These are phyloP conservation scores for Capniomyces stellatus DNA, from an alignment of 371 early-diverging fungal species.

Conservation along the genomic window DNA sequence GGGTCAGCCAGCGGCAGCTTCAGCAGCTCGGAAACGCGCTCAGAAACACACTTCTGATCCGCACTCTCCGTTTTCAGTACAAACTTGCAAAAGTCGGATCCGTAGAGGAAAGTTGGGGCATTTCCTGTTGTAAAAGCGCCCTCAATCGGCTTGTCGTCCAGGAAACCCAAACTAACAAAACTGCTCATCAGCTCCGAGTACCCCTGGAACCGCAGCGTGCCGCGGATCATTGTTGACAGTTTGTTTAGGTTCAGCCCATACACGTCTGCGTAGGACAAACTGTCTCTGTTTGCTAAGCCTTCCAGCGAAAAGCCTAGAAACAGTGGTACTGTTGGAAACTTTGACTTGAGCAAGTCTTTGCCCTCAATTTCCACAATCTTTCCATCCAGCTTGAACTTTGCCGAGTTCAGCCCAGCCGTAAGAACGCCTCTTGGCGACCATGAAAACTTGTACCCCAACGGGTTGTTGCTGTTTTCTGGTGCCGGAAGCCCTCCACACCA, in stretches of 20 bases:
- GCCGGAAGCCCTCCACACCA: slow-evolving; percentile 98
- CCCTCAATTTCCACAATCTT: slow-evolving; percentile 70
- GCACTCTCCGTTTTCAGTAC: background rate
- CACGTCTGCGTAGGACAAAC: slow-evolving; percentile 72
- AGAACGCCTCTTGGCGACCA: slow-evolving; percentile 95
- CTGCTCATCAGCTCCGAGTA: slow-evolving; percentile 21
- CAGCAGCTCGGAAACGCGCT: slow-evolving; percentile 5
- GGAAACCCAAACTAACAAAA: slow-evolving; percentile 13
- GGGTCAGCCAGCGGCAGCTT: background rate
- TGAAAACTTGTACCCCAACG: slow-evolving; percentile 96
- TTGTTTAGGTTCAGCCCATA: slow-evolving; percentile 55
- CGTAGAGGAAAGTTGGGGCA: background rate
- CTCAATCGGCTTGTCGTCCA: slow-evolving; percentile 2
- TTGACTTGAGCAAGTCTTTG: slow-evolving; percentile 41
- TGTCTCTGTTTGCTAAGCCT: slow-evolving; percentile 92
- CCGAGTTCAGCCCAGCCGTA: slow-evolving; percentile 79
- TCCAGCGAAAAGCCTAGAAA: slow-evolving; percentile 64
- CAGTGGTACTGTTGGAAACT: slow-evolving; percentile 37
- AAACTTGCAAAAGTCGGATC: background rate
- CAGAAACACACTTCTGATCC: background rate
- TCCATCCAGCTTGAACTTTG: slow-evolving; percentile 67
- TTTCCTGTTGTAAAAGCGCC: background rate
- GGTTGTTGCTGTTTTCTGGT: slow-evolving; percentile 81
- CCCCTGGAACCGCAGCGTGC: slow-evolving; percentile 74
- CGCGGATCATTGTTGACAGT: slow-evolving; percentile 78